Conservation (phyloP, 2,329 filamentous ascomycete genomes). For the Chrysoporthe puriensis region DNA sequence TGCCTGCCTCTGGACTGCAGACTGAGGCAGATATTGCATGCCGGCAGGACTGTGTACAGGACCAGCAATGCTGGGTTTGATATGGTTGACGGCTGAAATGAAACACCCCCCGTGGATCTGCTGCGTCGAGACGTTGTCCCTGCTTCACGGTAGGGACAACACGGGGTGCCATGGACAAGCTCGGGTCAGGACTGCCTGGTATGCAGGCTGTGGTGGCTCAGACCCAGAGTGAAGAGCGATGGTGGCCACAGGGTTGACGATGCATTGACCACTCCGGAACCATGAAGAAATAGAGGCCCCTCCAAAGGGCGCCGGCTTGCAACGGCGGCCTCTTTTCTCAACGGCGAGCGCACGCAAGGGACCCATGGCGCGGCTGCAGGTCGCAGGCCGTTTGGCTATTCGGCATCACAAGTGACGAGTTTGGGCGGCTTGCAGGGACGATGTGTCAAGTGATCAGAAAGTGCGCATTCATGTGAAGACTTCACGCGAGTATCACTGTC, state of each 20-base stretch:
- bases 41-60: not conserved
- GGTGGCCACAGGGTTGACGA: conserved; percentile 6
- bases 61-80: conserved; percentile 13
- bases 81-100: conserved; percentile 1
- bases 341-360: not conserved
- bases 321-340: conserved; percentile 14
- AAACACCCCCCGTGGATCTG: conserved; percentile 5
- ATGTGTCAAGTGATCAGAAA: conserved; percentile 17
- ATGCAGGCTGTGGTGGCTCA: not conserved
- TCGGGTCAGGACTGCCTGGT: not conserved
- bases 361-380: conserved; percentile 10
- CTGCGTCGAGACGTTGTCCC: not conserved
- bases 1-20: not conserved
- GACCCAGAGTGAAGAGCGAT: conserved; percentile 3
- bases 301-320: not conserved
- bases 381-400: not conserved
- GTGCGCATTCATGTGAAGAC: not conserved
- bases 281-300: not conserved
- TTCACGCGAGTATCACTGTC: not conserved
- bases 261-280: conserved; percentile 17
- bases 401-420: conserved; percentile 3
- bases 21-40: not conserved
- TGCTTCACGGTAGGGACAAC: not conserved
- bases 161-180: not conserved
- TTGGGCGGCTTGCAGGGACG: conserved; percentile 19